Evolutionary conservation across 2,329 filamentous ascomycete genomes (phyloP), one percentile per base, ranked within the genome.

Genomic region (Aspergillus sp.): DNA sequence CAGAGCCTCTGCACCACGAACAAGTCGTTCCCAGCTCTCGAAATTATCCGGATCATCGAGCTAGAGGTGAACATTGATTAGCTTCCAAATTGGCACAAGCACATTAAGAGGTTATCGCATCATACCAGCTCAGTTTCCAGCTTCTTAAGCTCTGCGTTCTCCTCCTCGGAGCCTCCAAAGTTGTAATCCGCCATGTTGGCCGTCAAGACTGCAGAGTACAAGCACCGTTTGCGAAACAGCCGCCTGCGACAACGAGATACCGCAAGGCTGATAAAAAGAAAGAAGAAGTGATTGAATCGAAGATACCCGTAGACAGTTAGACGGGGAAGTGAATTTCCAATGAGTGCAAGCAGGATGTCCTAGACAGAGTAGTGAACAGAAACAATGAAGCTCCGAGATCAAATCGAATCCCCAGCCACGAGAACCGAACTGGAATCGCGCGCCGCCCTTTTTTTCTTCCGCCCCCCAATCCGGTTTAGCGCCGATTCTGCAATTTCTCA

Each of bases 11-110:
- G 89, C 90, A 50, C 88, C 87, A 67, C 87, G 87, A 65, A 97
- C 87, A 56, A 98, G 85, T 75, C 91, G 93, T 77, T 98, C 93
- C 95, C 95, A 99, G 60, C 85, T 84, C 68, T 97, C 93, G 70
- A 96, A 98, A 71, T 91, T 93, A 75, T 99, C 95, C 12, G 91
- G 84, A 65, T 96, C 90, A 58, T 83, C 82, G 52, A 79, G 66
- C 85, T 88, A 66, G 39, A 62, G 39, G 35, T 15, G 27, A 44
- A 19, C 21, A 44, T 56, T 52, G 52, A 52, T 64, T 44, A 62
- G 60, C 54, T 43, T 19, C 14, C 19, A 27, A 14, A 15, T 9
- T 14, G 12, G 6, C 23, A 31, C 14, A 45, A 5, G 33, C 4
- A 44, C 14, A 4, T 39, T 23, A 19, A 23, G 12, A 14, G 33